phyloP scores from a whole-genome alignment of 2,329 filamentous ascomycete species.

The Pleurostoma richardsiae region DNA sequence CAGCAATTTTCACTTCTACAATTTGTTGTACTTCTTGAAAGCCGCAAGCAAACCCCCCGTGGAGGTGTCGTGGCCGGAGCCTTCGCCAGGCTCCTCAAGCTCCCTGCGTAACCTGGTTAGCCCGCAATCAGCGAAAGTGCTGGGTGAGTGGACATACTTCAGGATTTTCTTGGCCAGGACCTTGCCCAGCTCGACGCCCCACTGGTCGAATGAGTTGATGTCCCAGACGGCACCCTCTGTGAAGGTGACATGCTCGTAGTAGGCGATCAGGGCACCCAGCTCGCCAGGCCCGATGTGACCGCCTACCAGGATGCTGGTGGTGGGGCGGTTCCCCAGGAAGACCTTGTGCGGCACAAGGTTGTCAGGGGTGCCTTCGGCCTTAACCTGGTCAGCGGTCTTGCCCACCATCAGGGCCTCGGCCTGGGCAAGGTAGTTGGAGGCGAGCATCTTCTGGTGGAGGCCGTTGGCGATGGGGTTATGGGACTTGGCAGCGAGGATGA shows the following conservation, averaged over 20 bases:
- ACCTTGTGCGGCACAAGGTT: conserved; percentile 95
- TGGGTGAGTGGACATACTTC: conserved; percentile 17
- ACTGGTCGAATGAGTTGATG: conserved; percentile 99
- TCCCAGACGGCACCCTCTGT: conserved; percentile 98
- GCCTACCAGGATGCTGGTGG: conserved; percentile 85
- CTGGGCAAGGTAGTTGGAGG: conserved; percentile 88
- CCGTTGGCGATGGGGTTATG: conserved; percentile 93
- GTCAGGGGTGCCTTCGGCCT: conserved; percentile 67
- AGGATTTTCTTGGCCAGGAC: conserved; percentile 89
- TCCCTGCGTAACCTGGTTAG: conserved; percentile 38
- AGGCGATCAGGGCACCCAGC: conserved; percentile 91
- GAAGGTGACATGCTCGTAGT: conserved; percentile 98
- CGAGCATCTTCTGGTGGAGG: conserved; percentile 94
- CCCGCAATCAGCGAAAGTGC: conserved; percentile 17
- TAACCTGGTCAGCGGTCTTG: conserved; percentile 77
- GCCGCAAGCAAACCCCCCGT: conserved; percentile 86
- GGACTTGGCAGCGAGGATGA: conserved; percentile 92
- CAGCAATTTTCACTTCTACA: conserved; percentile 22
- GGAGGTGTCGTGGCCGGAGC: conserved; percentile 73
- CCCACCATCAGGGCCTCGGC: conserved; percentile 87
- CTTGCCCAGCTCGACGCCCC: conserved; percentile 98
- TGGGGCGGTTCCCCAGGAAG: conserved; percentile 95
- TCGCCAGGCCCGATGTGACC: conserved; percentile 92
- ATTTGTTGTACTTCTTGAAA: conserved; percentile 72
- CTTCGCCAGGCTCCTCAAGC: conserved; percentile 72